Base-by-base conservation (phyloP, 257 asterid genomes). In the Petrea volubilis region DNA sequence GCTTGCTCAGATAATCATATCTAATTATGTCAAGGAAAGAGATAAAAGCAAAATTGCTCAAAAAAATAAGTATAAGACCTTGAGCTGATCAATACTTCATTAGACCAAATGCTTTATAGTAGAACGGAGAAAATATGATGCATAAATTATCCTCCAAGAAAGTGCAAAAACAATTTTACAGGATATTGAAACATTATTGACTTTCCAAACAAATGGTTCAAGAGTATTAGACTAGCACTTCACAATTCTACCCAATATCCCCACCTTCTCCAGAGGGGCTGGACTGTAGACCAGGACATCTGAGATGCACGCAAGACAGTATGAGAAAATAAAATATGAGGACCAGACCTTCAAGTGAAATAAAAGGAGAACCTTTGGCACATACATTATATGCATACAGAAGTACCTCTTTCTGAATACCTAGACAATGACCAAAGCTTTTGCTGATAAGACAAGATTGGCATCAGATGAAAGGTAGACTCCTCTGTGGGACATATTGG, bases 1-100 rank as follows among this genome's bases (percentile, higher is more conserved):
- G 78, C 81, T 82, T 90, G 90, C 99, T 95, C 60, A 95, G 72
- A 72, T 88, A 95, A 33, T 75, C 80, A 68, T 94, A 94, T 78
- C 99, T 94, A 72, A 70, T 61, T 64, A 66, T 71, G 90, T 91
- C 79, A 89, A 94, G 97, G 85, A 86, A 76, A 49, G 40, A 72
- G 38, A 60, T 23, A 56, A 49, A 44, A 68, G 27, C 31, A 44
- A 47, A 59, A 20, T 46, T 74, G 74, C 64, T 60, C 20, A 3
- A 70, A 15, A 33, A 65, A 55, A 67, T 50, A 46, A 66, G 43
- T 31, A 44, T 51, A 40, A 62, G 28, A 64, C 25, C 23, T 17
- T 61, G 7, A 41, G 62, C 72, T 20, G 49, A 56, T 17, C 51
- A 71, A 66, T 62, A 56, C 31, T 56, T 62, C 24, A 29, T 27